Base-by-base conservation (phyloP, 495 filamentous ascomycete species). In the Articulospora tetracladia region DNA sequence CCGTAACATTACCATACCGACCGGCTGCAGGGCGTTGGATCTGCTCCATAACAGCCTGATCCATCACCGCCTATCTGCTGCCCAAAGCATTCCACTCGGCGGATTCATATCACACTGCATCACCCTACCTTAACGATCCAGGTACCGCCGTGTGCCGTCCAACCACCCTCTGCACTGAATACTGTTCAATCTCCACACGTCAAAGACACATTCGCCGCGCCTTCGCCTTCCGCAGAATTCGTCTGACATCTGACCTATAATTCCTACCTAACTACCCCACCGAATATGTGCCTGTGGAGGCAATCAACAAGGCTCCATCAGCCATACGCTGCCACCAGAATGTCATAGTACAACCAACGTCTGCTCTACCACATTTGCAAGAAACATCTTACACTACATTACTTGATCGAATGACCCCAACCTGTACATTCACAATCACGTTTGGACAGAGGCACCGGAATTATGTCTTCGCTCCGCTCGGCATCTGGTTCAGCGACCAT, bases 241-340 rank as follows among this genome's bases (percentile, higher is more conserved):
- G 20, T 50, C 11, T 12, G 53, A 41, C 53, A 55, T 41, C 54
- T 62, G 60, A 58, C 39, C 55, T 46, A 47, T 24, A 23, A n/a
- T 47, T 52, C 41, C 20, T 19, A 25, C 27, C 13, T 3, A 23
- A 19, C 24, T 36, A 19, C 36, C 22, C 36, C 22, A 32, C 55
- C 65, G 59, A 68, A 60, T 55, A 68, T 68, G 66, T 59, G 52
- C 66, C 50, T 58, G 25, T 57, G 55, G 59, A 54, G 41, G n/a
- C 36, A 49, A 17, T 60, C 53, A 23, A 62, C 51, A 55, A 53
- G 54, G 55, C 58, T 58, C 39, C 56, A 59, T 49, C 59, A 56
- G 59, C 66, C 39, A 44, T 44, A 15, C 39, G 39, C 11, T 44
- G 39, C 39, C 39, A 44, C 39, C 11, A 44, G 39, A 44, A 44